Evolutionary conservation across 225 moss, liverwort and hornwort genomes (phyloP).

Genomic region (Thuidium tamariscinum): DNA sequence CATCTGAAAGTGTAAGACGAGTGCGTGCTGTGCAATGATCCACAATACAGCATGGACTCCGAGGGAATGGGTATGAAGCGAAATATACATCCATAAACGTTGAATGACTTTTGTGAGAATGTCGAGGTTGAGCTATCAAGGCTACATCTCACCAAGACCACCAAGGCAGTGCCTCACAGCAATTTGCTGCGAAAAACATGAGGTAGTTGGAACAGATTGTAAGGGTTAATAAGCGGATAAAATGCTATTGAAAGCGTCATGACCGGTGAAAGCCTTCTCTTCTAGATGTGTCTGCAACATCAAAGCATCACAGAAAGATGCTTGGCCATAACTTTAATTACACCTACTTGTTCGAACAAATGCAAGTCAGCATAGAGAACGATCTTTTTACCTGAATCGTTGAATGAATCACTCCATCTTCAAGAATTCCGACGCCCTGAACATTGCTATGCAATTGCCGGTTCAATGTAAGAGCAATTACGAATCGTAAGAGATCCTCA

Average conservation of each 20-base stretch:
- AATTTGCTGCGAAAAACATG: conserved; percentile 16
- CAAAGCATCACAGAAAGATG: conserved; percentile 1
- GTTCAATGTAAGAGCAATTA: conserved; percentile 47
- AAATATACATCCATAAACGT: conserved; percentile 2
- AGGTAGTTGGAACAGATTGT: conserved; percentile 3
- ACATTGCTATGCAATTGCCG: background rate
- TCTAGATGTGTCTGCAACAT: background rate
- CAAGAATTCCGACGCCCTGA: conserved; percentile 26
- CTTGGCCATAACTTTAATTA: background rate
- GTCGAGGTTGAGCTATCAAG: conserved; percentile 11
- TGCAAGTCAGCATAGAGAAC: background rate
- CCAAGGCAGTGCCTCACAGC: conserved; percentile 11
- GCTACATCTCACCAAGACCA: conserved; percentile 5
- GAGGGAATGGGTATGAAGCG: background rate
- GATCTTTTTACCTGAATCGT: conserved; percentile 33
- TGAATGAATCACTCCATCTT: conserved; percentile 56
- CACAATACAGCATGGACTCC: background rate
- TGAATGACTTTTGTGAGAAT: background rate
- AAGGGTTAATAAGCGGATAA: background rate
- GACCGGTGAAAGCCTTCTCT: background rate
- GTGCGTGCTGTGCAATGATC: background rate
- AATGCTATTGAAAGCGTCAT: background rate
- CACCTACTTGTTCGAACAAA: background rate
- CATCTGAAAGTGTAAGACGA: background rate
- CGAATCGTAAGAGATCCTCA: conserved; percentile 63